phyloP scores from a whole-genome alignment of 208 protist genomes.

The Sergeia podlipaevii region DNA sequence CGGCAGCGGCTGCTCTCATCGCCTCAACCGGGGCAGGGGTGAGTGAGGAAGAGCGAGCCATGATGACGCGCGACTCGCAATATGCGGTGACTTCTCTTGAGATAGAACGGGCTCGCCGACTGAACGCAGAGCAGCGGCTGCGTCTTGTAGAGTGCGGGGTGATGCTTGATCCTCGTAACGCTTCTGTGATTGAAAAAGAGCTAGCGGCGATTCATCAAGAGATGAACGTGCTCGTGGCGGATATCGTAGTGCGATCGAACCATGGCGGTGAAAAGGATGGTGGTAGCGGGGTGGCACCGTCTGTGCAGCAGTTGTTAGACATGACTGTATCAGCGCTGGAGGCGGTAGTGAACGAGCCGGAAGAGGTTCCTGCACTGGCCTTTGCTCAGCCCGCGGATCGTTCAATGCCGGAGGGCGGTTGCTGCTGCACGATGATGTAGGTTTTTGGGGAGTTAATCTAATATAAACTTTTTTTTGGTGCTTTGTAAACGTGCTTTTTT shows the following conservation, averaged over 20 bases:
- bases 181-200: conserved; percentile 37
- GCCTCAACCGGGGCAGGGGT: no score
- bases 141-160: conserved; percentile 35
- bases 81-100: conserved; percentile 26
- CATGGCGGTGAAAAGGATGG: conserved; percentile 20
- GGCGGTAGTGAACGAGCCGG: conserved; percentile 16
- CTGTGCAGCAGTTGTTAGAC: conserved; percentile 58
- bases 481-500: not conserved
- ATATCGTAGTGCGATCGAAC: conserved; percentile 45
- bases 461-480: not conserved
- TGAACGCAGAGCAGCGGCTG: conserved; percentile 51
- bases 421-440: conserved; percentile 37
- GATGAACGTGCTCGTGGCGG: conserved; percentile 59
- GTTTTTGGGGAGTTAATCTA: no score
- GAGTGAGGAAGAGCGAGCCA: not conserved
- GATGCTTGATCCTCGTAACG: conserved; percentile 38
- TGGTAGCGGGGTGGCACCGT: conserved; percentile 24
- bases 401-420: conserved; percentile 6
- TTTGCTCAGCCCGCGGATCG: conserved; percentile 36
- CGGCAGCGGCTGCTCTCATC: no score
- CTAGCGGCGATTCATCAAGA: conserved; percentile 53
- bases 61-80: conserved; percentile 9
- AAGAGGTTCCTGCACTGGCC: conserved; percentile 41
- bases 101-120: conserved; percentile 43
- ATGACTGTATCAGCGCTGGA: conserved; percentile 62